Conservation (phyloP, 305 asterid species). For the Galium porrigens region DNA sequence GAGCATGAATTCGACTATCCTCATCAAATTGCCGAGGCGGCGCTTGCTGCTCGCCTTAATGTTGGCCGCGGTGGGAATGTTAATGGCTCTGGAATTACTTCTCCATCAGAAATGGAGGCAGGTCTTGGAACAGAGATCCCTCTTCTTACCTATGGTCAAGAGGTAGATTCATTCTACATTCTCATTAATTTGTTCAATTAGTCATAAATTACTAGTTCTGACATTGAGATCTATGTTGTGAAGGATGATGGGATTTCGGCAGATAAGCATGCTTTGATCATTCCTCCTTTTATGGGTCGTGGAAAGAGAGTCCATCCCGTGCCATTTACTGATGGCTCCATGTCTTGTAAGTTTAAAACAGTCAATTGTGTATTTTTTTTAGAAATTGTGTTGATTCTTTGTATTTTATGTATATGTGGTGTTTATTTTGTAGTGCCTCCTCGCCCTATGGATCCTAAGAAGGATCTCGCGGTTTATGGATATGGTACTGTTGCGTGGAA, state of each 20-base stretch:
- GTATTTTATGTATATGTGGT: conserved; percentile 7
- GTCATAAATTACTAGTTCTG: background rate
- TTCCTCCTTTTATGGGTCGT: conserved; percentile 64
- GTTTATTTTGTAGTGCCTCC: conserved; percentile 54
- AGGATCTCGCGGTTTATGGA: conserved; percentile 86
- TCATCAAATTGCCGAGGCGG: conserved; percentile 44
- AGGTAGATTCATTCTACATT: conserved; percentile 33
- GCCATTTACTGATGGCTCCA: conserved; percentile 54
- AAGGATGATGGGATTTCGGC: conserved; percentile 88
- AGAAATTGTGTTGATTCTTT: background rate
- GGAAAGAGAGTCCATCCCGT: conserved; percentile 68
- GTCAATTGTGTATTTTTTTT: background rate
- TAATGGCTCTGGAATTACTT: conserved; percentile 44
- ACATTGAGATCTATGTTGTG: conserved; percentile 7
- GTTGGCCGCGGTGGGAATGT: conserved; percentile 34
- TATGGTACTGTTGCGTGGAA: conserved; percentile 95
- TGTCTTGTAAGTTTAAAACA: conserved; percentile 39
- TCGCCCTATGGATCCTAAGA: conserved; percentile 91
- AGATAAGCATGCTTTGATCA: conserved; percentile 82
- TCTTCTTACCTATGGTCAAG: conserved; percentile 82
- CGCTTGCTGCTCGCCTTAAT: conserved; percentile 36
- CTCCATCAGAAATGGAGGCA: conserved; percentile 52
- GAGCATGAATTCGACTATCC: conserved; percentile 74
- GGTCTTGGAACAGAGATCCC: conserved; percentile 60
- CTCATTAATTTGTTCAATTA: conserved; percentile 10